These are phyloP conservation scores for Chaetomiaceae sp. DNA, from an alignment of 2,329 filamentous ascomycete species.

Conservation along the genomic window DNA sequence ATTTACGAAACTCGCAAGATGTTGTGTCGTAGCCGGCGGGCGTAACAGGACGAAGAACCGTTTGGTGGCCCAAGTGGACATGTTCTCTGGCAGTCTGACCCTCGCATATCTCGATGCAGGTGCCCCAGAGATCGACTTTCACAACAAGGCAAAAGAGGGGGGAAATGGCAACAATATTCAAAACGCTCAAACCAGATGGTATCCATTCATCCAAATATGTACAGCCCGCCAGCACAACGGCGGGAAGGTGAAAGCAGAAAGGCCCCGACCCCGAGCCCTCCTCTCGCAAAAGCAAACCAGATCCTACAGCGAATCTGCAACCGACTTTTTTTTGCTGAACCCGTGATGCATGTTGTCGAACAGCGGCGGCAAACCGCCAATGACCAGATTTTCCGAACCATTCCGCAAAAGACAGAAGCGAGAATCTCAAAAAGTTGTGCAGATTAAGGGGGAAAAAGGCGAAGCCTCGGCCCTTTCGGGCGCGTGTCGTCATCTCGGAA, in stretches of 20 bases:
- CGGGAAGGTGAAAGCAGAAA: not conserved
- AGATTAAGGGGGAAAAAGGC: not conserved
- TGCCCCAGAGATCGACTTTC: not conserved
- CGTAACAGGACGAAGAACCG: too few species aligned
- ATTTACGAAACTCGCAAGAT: too few species aligned
- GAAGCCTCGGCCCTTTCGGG: not conserved
- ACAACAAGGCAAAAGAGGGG: not conserved
- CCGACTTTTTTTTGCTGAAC: slow-evolving; percentile 16
- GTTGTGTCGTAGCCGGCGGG: too few species aligned
- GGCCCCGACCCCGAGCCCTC: not conserved
- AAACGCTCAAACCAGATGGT: slow-evolving; percentile 16
- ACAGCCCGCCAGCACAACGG: slow-evolving; percentile 9
- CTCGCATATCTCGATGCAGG: not conserved
- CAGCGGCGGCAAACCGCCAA: slow-evolving; percentile 4
- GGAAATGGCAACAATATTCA: not conserved
- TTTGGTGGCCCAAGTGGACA: too few species aligned
- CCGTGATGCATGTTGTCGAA: slow-evolving; percentile 14
- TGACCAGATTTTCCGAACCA: slow-evolving; percentile 4
- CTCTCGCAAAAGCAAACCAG: slow-evolving; percentile 2
- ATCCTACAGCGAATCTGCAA: slow-evolving; percentile 16
- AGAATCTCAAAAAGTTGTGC: not conserved
- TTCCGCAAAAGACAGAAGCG: not conserved
- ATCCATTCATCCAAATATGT: slow-evolving; percentile 19
- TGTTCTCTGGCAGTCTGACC: too few species aligned
- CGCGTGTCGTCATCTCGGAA: too few species aligned